Conservation (phyloP, 306 rosid species). For the Fagus sylvatica region DNA sequence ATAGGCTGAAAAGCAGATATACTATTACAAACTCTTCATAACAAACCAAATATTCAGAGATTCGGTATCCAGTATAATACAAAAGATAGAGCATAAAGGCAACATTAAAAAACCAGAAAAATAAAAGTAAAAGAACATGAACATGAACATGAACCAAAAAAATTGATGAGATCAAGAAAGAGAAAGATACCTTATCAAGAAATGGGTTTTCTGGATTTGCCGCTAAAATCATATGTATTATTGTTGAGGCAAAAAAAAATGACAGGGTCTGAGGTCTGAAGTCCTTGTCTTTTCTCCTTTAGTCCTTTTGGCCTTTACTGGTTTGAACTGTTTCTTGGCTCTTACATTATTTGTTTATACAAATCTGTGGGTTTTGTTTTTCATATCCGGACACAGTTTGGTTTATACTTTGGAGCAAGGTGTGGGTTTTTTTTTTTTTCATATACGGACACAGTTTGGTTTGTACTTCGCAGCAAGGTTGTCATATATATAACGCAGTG, state of each 20-base stretch:
- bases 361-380: too few species aligned
- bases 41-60: neutral
- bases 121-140: neutral
- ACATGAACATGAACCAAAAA: too few species aligned
- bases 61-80: neutral
- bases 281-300: too few species aligned
- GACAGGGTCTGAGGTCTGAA: too few species aligned
- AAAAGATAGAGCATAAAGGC: neutral
- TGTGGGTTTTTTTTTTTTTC: too few species aligned
- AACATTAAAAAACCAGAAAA: neutral
- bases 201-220: conserved; percentile 15
- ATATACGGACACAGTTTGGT: too few species aligned
- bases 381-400: too few species aligned
- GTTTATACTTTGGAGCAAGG: too few species aligned
- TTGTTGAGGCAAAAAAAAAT: neutral
- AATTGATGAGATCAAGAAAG: neutral
- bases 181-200: conserved; percentile 11
- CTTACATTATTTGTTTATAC: conserved; percentile 19
- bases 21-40: neutral
- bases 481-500: too few species aligned
- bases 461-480: too few species aligned
- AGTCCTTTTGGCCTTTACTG: too few species aligned
- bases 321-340: conserved; percentile 3
- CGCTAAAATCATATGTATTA: neutral
- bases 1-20: neutral